Percentiles rank a stretch among this genome's conserved stretches.
Conservation (phyloP, 768 basidiomycete genomes). For the Kwoniella bestiolae region DNA sequence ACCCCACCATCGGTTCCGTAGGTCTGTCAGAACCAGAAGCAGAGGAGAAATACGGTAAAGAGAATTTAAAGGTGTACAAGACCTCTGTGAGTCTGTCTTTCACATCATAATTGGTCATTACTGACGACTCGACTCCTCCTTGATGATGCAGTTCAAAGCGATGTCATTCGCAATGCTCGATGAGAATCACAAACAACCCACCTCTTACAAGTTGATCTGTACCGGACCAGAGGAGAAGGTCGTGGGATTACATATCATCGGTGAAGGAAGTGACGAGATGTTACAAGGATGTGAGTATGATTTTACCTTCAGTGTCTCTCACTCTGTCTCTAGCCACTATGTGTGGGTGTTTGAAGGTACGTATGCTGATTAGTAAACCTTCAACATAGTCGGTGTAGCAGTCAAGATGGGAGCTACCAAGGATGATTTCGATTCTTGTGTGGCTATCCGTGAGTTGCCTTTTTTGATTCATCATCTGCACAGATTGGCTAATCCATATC, state of each 20-base stretch:
- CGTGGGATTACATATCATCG: conserved; percentile 94
- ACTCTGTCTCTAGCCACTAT: too few relatives aligned
- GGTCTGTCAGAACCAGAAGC: conserved; percentile 94
- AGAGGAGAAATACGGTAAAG: conserved; percentile 77
- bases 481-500: background rate
- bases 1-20: conserved; percentile 93
- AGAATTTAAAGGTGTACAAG: conserved; percentile 87
- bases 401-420: conserved; percentile 81
- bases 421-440: conserved; percentile 54
- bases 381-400: conserved; percentile 68
- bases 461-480: background rate
- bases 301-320: too few relatives aligned
- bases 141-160: conserved; percentile 60
- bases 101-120: background rate
- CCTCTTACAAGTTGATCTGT: conserved; percentile 87
- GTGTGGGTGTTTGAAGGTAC: background rate
- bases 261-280: conserved; percentile 88
- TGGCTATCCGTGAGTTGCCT: conserved; percentile 54
- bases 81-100: conserved; percentile 52
- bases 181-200: conserved; percentile 91
- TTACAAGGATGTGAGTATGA: conserved; percentile 77
- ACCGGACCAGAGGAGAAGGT: conserved; percentile 89
- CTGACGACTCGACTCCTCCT: background rate
- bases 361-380: background rate
- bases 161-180: conserved; percentile 90